Evolutionary conservation across 495 filamentous ascomycete species (phyloP), one percentile per base, ranked within the genome.

Genomic region (Tuber melanosporum): DNA sequence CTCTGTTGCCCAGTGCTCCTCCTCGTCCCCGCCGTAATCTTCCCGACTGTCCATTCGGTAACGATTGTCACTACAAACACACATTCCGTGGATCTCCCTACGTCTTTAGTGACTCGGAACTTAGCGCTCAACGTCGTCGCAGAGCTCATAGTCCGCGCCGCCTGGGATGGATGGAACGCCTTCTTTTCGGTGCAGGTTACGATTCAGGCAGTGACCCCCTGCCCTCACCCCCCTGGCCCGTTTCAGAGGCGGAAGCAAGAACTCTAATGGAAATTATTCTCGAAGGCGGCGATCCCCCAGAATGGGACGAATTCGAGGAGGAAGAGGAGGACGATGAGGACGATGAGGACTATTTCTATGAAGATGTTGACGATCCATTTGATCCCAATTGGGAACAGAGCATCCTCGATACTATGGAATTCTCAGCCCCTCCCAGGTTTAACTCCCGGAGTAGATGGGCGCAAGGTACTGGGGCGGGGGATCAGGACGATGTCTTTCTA

Each of bases 61-160:
- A 84, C 19, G 78, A 82, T 26, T 84, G 83, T 72, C 83, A 84
- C 72, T 84, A 84, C 66, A 43, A 72, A 26, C 83, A 84, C 46
- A 49, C 49, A 7, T 75, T 77, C 32, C 14, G 74, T 1, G 82
- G 81, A 17, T 76, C 76, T 15, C 75, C 81, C 69, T 84, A 84
- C 19, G 46, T 74, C 42, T 84, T 84, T 72, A 74, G 80, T 3
- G 75, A 81, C 20, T 73, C 71, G 36, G 79, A 83, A 62, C 41
- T 83, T 19, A 70, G 73, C 26, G 73, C 71, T 15, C 79, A 81
- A 12, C 71, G 79, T 19, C 79, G 79, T 26, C 73, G 36, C 20
- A 76, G 78, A 39, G 36, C 73, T 36, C 26, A 66, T 14, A 66
- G 12, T 19, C 32, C 73, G 73, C 36, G 73, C 70, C 12, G 44